Base-by-base conservation (phyloP, 2,329 filamentous ascomycete genomes). In the Cercospora sojina region DNA sequence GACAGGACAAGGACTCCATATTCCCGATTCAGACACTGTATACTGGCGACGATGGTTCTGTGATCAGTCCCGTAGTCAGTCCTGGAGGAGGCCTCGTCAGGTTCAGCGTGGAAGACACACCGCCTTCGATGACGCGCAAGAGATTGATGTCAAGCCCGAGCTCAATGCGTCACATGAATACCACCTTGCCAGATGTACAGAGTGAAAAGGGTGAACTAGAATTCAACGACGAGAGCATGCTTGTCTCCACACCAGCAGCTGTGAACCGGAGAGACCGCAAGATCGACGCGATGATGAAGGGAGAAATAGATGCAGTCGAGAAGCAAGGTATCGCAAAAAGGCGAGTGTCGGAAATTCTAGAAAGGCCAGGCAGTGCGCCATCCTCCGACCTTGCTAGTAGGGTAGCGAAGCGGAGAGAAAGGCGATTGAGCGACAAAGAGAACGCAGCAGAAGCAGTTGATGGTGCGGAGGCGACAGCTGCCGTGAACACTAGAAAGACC, bases 221-320 rank as follows among this genome's bases (percentile, higher is more conserved):
- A 38, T 79, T 84, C 64, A 80, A 81, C 62, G 77, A 79, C 20
- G 78, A 76, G 18, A 82, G 81, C 13, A 72, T 84, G 43, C 77
- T 84, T 5, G 80, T 80, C 4, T 83, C 82, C 4, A 84, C 83
- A 3, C 83, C 83, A 13, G 60, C 60, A 29, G 77, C 78, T 74
- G 70, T 71, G 9, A 71, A 82, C 74, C 65, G 41, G 62, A 67
- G 64, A 10, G 65, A 71, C 41, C 79, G 76, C 1, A 73, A 71
- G 32, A 74, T 83, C 27, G 81, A 83, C 66, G 77, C 80, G 43
- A 79, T 83, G 56, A 75, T 80, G 55, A 76, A 79, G 67, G 74
- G 77, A 18, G 82, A 83, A 67, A 75, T 80, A 13, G 78, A 81
- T 61, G 76, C 71, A 18, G 64, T 80, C 29, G 78, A 77, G 64